Percentiles rank a stretch among this genome's conserved stretches.
Evolutionary conservation across 805 yeast species (phyloP).

Genomic region (Candida loeiensis): DNA sequence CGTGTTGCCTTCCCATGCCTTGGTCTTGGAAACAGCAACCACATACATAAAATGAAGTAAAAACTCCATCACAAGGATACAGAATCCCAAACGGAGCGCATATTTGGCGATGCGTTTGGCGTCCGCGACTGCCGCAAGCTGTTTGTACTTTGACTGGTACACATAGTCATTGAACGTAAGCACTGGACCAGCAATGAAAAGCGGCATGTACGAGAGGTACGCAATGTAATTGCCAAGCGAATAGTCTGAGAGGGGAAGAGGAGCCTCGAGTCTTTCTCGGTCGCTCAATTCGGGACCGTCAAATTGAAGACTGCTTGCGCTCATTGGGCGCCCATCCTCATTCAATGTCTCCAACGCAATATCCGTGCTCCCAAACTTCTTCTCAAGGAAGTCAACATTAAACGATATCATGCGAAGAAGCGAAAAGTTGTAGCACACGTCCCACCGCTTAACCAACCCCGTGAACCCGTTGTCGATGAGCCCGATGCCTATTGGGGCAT

Average conservation of each 20-base stretch:
- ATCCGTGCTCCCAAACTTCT: constrained; percentile 13
- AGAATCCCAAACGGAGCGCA: constrained; percentile 63
- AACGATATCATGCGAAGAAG: constrained; percentile 79
- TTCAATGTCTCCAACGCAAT: constrained; percentile 9
- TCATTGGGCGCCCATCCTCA: not conserved
- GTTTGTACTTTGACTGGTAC: constrained; percentile 60
- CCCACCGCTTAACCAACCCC: constrained; percentile 91
- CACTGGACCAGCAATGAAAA: constrained; percentile 93
- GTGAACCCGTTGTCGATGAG: constrained; percentile 58
- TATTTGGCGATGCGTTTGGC: constrained; percentile 53
- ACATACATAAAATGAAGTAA: constrained; percentile 85
- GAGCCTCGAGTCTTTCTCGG: constrained; percentile 61
- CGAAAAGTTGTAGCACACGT: constrained; percentile 90
- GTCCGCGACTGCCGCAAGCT: constrained; percentile 54
- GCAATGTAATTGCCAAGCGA: constrained; percentile 64
- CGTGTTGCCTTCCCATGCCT: constrained; percentile 85
- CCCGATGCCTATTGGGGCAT: constrained; percentile 50
- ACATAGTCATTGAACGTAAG: constrained; percentile 88
- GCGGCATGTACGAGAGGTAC: constrained; percentile 79
- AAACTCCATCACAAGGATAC: constrained; percentile 85
- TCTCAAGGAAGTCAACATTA: constrained; percentile 68
- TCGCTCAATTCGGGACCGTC: constrained; percentile 41
- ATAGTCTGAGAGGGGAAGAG: constrained; percentile 60
- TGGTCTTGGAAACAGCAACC: constrained; percentile 84
- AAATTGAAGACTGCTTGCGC: not conserved